Evolutionary conservation across 345 rosid species (phyloP), one percentile per base, ranked within the genome.

Genomic region (Linum lewisii): DNA sequence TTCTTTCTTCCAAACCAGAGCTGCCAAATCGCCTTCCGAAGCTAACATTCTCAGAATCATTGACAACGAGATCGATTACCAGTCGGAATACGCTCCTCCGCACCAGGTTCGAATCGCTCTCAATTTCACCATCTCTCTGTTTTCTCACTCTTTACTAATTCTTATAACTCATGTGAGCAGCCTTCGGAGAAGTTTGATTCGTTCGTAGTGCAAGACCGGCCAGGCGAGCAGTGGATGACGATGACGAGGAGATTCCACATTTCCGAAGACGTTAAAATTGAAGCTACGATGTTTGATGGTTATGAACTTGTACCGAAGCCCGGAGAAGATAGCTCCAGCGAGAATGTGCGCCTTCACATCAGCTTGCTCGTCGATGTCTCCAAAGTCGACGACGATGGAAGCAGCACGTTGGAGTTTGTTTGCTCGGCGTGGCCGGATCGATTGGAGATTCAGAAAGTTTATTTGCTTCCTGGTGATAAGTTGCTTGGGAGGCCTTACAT

Each of bases 341-440:
- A 69, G 52, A 77, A 82, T 57, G 51, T 75, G 32, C 71, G 76
- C 22, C 84, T 79, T 64, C 91, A 84, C 20, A 42, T 42, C 47
- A 82, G 84, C 69, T 51, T 89, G 57, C 68, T 84, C 26, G 75
- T 84, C 32, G 47, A 16, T 65, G 64, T 86, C 10, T 71, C 73
- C 57, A 86, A 78, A 72, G 49, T 25, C 37, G 77, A 77, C 51
- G 75, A 75, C 8, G 73, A 69, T 47, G 73, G 13, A 10, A 24
- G 4, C 24, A n/a, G 24, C 24, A 15, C 49, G 3, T 51, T 81
- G 37, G 82, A 81, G 68, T 78, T 85, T 4, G 58, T 75, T 15
- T 88, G 94, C 71, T 81, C 95, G 0, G 85, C 84, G 0, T 84
- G 91, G 90, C 89, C 92, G 29, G 76, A 78, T 68, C 67, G 78